A percentile compares a stretch with the other conserved stretches of the same genome.
Evolutionary conservation across 306 rosid species (phyloP).

Genomic region (Rosa lucieae): DNA sequence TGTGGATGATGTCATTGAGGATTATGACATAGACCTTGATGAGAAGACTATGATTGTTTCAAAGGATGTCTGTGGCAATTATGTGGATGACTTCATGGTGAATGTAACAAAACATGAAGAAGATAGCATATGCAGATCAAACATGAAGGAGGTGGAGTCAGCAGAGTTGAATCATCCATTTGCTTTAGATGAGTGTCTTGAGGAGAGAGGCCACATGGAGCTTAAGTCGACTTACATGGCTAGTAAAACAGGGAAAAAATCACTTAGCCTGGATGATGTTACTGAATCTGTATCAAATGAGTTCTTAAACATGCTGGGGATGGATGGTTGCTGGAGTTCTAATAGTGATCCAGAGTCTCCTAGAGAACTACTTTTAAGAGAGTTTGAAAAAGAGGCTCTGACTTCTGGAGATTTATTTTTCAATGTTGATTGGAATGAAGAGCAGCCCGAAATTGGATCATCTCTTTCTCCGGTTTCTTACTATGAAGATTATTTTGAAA

Average conservation of each 20-base stretch:
- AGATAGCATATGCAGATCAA: constrained; percentile 24
- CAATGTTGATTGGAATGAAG: constrained; percentile 39
- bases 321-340: constrained; percentile 38
- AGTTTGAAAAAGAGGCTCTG: constrained; percentile 65
- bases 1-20: constrained; percentile 47
- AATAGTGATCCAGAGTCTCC: constrained; percentile 64
- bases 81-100: constrained; percentile 19
- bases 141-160: constrained; percentile 30
- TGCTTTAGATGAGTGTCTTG: constrained; percentile 25
- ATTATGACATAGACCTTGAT: constrained; percentile 33
- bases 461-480: constrained; percentile 18
- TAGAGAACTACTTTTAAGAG: constrained; percentile 65
- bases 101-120: constrained; percentile 32
- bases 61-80: constrained; percentile 24
- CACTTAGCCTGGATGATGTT: constrained; percentile 56
- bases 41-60: constrained; percentile 27
- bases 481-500: constrained; percentile 25
- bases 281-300: constrained; percentile 64
- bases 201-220: constrained; percentile 26
- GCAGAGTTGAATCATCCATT: constrained; percentile 17
- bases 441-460: constrained; percentile 33
- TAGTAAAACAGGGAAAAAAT: constrained; percentile 32
- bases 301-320: constrained; percentile 55
- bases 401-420: constrained; percentile 41
- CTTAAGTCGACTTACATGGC: constrained; percentile 37